Conservation (phyloP, 2,329 filamentous ascomycete genomes). For the Sphaerostilbella broomeana region DNA sequence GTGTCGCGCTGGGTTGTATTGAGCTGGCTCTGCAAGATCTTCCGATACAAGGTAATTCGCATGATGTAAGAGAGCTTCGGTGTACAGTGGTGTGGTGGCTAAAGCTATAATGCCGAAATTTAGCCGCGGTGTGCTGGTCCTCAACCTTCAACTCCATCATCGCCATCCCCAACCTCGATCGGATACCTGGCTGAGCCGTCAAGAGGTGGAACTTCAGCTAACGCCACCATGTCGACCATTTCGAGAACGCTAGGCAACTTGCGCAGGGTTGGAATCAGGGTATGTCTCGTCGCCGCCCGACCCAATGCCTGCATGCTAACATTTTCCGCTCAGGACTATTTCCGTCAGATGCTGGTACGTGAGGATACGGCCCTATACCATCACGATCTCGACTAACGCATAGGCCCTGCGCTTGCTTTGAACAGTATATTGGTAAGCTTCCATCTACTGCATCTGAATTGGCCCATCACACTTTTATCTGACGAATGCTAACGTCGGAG, state of each 20-base stretch:
- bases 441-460: neutral
- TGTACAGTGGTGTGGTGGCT: neutral
- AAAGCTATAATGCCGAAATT: slow-evolving; percentile 22
- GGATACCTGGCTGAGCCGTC: too few relatives aligned
- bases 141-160: neutral
- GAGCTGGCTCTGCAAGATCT: neutral
- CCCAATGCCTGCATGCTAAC: slow-evolving; percentile 6
- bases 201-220: slow-evolving; percentile 22
- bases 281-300: slow-evolving; percentile 30
- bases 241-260: slow-evolving; percentile 80
- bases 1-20: too few relatives aligned
- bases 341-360: slow-evolving; percentile 87
- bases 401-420: slow-evolving; percentile 10
- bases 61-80: neutral
- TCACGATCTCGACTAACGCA: slow-evolving; percentile 19
- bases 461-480: neutral
- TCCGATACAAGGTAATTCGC: neutral
- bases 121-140: slow-evolving; percentile 22
- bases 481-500: neutral
- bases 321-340: slow-evolving; percentile 61
- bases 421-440: slow-evolving; percentile 51
- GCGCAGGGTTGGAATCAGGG: slow-evolving; percentile 83
- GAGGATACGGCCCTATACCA: slow-evolving; percentile 19
- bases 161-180: too few relatives aligned
- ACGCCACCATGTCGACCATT: slow-evolving; percentile 77